phyloP scores from a whole-genome alignment of 2,329 filamentous ascomycete species.

The Pestalotiopsis sp. region DNA sequence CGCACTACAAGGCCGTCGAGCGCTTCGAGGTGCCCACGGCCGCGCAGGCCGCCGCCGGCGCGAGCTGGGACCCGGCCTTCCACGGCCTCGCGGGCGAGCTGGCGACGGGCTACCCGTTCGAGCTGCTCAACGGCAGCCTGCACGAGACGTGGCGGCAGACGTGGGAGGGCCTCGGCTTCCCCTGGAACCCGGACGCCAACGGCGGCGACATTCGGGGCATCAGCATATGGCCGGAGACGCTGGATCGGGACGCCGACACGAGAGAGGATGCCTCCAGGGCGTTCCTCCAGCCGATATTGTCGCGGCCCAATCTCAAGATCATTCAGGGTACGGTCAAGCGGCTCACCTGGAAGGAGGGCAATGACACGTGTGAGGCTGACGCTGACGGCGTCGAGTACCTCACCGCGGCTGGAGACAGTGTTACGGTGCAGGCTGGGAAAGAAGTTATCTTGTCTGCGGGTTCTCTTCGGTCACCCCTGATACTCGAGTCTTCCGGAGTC shows the following conservation, averaged over 20 bases:
- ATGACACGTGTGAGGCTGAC: conserved; percentile 10
- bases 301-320: conserved; percentile 40
- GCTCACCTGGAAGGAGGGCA: conserved; percentile 29
- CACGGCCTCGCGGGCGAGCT: conserved; percentile 40
- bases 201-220: conserved; percentile 41
- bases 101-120: conserved; percentile 37
- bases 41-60: conserved; percentile 37
- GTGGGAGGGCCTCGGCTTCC: conserved; percentile 35
- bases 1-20: conserved; percentile 49
- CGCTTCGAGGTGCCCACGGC: conserved; percentile 34
- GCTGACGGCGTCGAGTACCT: conserved; percentile 40
- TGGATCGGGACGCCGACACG: conserved; percentile 38
- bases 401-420: conserved; percentile 35
- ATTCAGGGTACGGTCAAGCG: conserved; percentile 38
- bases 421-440: conserved; percentile 39
- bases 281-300: conserved; percentile 41
- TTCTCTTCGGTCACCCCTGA: conserved; percentile 50
- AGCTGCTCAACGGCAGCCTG: conserved; percentile 36
- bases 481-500: conserved; percentile 57
- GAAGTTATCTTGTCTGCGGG: conserved; percentile 53
- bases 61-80: conserved; percentile 32
- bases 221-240: conserved; percentile 39
- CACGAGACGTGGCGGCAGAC: conserved; percentile 30
- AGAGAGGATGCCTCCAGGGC: conserved; percentile 44
- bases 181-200: conserved; percentile 39